Evolutionary conservation across 2,329 filamentous ascomycete genomes (phyloP).

Genomic region (Beauveria sp.): DNA sequence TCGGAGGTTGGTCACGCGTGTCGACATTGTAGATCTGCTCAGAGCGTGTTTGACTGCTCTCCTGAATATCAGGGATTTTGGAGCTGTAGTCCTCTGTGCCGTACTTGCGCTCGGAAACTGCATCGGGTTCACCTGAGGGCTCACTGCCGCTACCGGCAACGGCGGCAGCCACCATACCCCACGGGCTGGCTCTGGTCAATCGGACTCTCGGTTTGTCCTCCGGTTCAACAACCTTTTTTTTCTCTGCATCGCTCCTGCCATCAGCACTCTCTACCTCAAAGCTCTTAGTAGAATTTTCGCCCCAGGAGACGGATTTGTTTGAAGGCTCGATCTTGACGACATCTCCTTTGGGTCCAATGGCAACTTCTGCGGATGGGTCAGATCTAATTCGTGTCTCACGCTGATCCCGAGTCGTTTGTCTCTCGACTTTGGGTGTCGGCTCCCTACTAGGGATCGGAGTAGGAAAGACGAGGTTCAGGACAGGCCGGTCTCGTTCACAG

Average conservation of each 20-base stretch:
- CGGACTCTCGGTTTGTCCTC: conserved; percentile 27
- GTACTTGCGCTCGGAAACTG: conserved; percentile 14
- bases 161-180: conserved; percentile 46
- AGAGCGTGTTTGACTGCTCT: conserved; percentile 15
- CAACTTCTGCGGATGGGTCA: conserved; percentile 25
- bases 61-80: conserved; percentile 13
- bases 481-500: conserved; percentile 46
- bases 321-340: conserved; percentile 31
- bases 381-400: conserved; percentile 14
- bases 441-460: conserved; percentile 41
- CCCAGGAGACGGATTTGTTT: conserved; percentile 57
- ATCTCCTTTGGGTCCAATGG: conserved; percentile 34
- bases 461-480: conserved; percentile 54
- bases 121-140: conserved; percentile 26
- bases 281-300: conserved; percentile 55
- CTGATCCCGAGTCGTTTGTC: conserved; percentile 11
- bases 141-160: conserved; percentile 35
- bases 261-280: conserved; percentile 55
- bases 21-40: conserved; percentile 27
- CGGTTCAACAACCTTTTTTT: conserved; percentile 19
- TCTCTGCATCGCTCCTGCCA: conserved; percentile 25
- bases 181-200: conserved; percentile 35
- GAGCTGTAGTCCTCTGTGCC: conserved; percentile 14
- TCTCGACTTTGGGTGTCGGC: conserved; percentile 11
- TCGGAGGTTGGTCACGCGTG: conserved; percentile 37